Evolutionary conservation across 768 basidiomycete species (phyloP), one percentile per base, ranked within the genome.

Genomic region (Termitomyces sp.): DNA sequence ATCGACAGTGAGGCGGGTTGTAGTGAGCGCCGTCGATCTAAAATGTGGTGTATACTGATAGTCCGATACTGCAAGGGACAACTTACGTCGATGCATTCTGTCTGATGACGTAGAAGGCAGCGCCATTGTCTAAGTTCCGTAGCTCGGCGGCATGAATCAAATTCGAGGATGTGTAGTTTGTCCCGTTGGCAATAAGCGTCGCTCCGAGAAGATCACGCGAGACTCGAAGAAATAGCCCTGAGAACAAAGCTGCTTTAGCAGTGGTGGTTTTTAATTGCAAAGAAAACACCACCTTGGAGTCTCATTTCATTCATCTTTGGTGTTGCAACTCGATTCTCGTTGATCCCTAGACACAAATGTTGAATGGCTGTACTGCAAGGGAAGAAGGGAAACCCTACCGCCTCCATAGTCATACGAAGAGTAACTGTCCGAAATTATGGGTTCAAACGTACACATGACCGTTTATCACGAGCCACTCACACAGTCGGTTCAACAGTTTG

Each of bases 381-480:
- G 37, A 44, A 31, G 31, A 24, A 18, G 20, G 13, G 36, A 16
- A 26, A 26, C 28, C 68, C 15, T 56, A 75, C 76, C 75, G 63
- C 76, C 81, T 33, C 81, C 83, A 57, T 86, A 86, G 61, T 86
- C 85, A 62, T 86, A 87, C 12, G 82, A 83, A 0, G 80, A 77
- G 62, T 84, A 72, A 5, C 60, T 56, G n/a, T 15, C 26, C 18
- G 42, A 12, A 37, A 39, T 8, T 13, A 52, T 39, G 10, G 8
- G 15, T 52, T 41, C n/a, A 41, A 41, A 22, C 41, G 26, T 29
- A 26, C n/a, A 54, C 16, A n/a, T 6, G 18, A 4, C 26, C n/a
- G 9, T 22, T 31, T 39, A 34, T 12, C 18, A 41, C 5, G 29
- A 18, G 22, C 5, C 6, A 55, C 71, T 62, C 57, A 83, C 53